phyloP scores from a whole-genome alignment of 208 protist genomes.

The Blastocrithidia nonstop region DNA sequence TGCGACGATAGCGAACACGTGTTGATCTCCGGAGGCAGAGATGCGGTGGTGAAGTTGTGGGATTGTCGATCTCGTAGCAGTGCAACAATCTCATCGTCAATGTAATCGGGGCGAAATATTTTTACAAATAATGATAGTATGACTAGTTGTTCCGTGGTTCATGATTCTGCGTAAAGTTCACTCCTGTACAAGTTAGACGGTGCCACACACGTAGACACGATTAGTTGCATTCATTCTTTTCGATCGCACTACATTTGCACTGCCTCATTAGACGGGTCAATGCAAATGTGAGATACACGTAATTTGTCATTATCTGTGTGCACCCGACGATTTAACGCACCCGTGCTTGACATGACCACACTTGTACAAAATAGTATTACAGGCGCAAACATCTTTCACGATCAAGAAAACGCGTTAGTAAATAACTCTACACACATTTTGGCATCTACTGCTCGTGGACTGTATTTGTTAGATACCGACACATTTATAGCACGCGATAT shows the following conservation, averaged over 20 bases:
- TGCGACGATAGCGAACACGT: constrained; percentile 39
- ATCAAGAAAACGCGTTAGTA: too few relatives aligned
- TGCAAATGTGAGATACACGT: constrained; percentile 59
- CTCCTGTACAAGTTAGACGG: constrained; percentile 9
- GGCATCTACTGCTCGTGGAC: constrained; percentile 41
- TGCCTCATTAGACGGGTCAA: constrained; percentile 39
- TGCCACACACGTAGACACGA: constrained; percentile 29
- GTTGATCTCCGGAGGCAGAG: constrained; percentile 47
- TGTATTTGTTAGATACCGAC: constrained; percentile 30
- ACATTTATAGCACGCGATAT: constrained; percentile 10
- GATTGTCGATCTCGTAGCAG: constrained; percentile 22
- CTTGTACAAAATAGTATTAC: too few relatives aligned
- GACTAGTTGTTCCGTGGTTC: too few relatives aligned
- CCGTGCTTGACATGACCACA: constrained; percentile 28
- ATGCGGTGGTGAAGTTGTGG: constrained; percentile 58
- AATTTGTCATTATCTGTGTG: constrained; percentile 18
- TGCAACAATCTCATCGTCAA: not conserved
- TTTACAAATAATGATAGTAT: too few relatives aligned
- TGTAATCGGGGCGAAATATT: not conserved
- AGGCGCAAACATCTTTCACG: too few relatives aligned
- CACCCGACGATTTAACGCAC: constrained; percentile 16
- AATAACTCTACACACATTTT: constrained; percentile 7
- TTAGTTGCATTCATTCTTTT: constrained; percentile 31
- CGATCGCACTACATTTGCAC: constrained; percentile 44
- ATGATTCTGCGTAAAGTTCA: constrained; percentile 7